Evolutionary conservation across 2,329 filamentous ascomycete species (phyloP), one percentile per base, ranked within the genome.

Genomic region (Pseudocercospora ulei): DNA sequence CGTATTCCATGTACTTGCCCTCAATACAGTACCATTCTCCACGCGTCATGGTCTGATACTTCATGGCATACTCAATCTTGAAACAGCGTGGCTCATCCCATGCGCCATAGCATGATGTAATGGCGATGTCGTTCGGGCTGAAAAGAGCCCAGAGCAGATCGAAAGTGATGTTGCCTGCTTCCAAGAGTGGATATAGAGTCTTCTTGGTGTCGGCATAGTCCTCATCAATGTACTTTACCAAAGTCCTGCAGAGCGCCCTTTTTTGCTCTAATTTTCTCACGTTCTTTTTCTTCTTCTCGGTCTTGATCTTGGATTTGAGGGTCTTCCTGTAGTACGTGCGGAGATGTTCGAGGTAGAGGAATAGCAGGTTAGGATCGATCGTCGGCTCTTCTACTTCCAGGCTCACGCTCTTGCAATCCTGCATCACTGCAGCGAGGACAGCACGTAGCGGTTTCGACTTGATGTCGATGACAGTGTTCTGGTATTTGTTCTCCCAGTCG

Each of bases 141-240:
- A 82, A 92, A 3, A 94, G 64, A 0, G 85, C 84, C 86, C 86
- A 93, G 1, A 92, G 66, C 2, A 92, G 70, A 41, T 94, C 84
- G 51, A 87, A 94, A 0, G 84, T 92, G 57, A 93, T 92, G 28
- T 85, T 76, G 5, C 84, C 83, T 19, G 79, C 81, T 47, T 85
- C 74, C 1, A 93, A 67, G 63, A 94, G 75, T 0, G 84, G 82
- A 50, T 86, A 80, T 0, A 94, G 69, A 1, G 79, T 82, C 60
- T 85, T 83, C 57, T 88, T 87, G 20, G 72, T 77, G 11, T 82
- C 71, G 1, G 76, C 74, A 54, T 84, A 94, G 60, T 94, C 87
- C 44, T 78, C 75, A 50, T 87, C 79, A n/a, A 90, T 67, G 52
- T 85, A 90, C 39, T 75, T 75, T 37, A 86, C 62, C 3, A 92